Conservation (phyloP, 495 filamentous ascomycete species). For the Aspergillus panamensis region DNA sequence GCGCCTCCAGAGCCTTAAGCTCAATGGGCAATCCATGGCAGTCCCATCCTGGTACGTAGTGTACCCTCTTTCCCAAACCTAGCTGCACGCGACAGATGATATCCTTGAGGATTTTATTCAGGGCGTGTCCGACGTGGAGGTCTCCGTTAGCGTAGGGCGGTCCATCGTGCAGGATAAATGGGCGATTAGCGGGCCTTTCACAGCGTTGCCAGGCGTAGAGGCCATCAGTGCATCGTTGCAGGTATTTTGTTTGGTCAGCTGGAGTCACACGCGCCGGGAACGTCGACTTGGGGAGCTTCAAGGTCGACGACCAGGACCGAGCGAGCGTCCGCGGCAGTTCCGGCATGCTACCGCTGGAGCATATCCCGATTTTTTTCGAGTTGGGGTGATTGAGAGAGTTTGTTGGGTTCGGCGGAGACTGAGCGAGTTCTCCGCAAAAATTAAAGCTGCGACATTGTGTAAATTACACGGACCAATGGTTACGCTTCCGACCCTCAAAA, state of each 20-base stretch:
- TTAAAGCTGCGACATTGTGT: background rate
- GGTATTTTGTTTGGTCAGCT: conserved; percentile 57
- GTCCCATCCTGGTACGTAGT: conserved; percentile 96
- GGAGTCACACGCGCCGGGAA: conserved; percentile 53
- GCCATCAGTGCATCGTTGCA: conserved; percentile 76
- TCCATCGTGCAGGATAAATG: conserved; percentile 89
- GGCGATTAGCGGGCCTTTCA: conserved; percentile 53
- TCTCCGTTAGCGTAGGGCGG: conserved; percentile 94
- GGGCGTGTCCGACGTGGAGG: conserved; percentile 94
- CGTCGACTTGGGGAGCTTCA: conserved; percentile 56
- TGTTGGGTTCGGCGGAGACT: conserved; percentile 7
- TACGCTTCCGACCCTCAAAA: background rate
- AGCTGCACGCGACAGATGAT: conserved; percentile 80
- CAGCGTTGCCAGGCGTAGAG: conserved; percentile 82
- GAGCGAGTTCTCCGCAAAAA: background rate
- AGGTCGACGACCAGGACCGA: conserved; percentile 56
- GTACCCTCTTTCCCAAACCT: conserved; percentile 68
- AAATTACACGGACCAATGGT: background rate
- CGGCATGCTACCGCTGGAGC: conserved; percentile 46
- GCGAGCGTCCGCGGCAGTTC: conserved; percentile 43
- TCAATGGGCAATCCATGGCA: conserved; percentile 98
- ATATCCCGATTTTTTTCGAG: conserved; percentile 25
- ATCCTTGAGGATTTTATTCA: conserved; percentile 98
- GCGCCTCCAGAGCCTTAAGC: conserved; percentile 80
- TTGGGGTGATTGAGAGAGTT: conserved; percentile 2